Base-by-base conservation (phyloP, 768 basidiomycete species). In the Psilocybe subaeruginosa region DNA sequence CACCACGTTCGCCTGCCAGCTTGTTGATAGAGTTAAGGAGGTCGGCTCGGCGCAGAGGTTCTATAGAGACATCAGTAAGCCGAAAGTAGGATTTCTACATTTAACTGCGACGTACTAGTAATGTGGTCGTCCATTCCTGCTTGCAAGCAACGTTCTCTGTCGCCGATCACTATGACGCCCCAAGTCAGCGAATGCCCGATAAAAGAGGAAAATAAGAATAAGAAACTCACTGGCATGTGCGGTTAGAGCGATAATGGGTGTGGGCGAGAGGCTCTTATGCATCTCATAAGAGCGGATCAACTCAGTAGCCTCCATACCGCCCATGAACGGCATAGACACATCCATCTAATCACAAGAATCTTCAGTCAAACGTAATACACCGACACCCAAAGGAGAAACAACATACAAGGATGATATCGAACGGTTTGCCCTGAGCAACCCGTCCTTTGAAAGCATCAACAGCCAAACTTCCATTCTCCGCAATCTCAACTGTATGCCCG, bases 251-350 rank as follows among this genome's bases (percentile, higher is more conserved):
- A 99, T 94, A 67, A 99, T 99, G 0, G 97, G 97, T 5, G 88
- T 93, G 2, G 88, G 83, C 14, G 85, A 71, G 31, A 94, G 78
- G 7, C 86, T 82, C 64, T 86, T 86, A 63, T 88, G 82, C 71
- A 82, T 77, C 77, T 99, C 97, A 70, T 88, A 93, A 39, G 86
- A 83, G 54, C 97, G 87, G 63, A 98, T 97, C 59, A 93, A 80
- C 65, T 95, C 90, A 0, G 97, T 99, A 1, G 97, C 94, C 75
- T 99, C 96, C 89, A 97, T 94, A 64, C 97, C 96, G 53, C 96
- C 95, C 94, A 99, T 98, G 76, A 96, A 90, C 5, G 95, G 94
- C 94, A 97, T 96, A 9, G 95, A 97, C 12, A 97, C 91, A 69
- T 98, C 96, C 97, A 98, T 98, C 92, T 97, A 62, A 6, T 43